These are phyloP conservation scores for Liquidambar formosana DNA, from an alignment of 164 flowering plant species.

Conservation along the genomic window DNA sequence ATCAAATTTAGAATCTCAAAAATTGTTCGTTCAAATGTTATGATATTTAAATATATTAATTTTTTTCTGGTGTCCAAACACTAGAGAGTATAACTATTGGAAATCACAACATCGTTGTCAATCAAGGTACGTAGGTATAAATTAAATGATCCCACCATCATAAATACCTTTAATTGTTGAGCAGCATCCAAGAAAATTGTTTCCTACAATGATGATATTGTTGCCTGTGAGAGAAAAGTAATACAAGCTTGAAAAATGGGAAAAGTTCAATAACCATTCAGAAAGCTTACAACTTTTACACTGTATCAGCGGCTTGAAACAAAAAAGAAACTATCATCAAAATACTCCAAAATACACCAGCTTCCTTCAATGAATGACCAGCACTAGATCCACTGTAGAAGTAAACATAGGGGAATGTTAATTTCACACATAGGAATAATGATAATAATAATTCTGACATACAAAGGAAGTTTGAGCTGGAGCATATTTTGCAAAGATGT, in stretches of 20 bases:
- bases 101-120: neutral
- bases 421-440: too few species aligned
- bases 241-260: neutral
- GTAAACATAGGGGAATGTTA: slow-evolving; percentile 5
- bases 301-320: slow-evolving; percentile 94
- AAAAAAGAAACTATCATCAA: slow-evolving; percentile 85
- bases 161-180: slow-evolving; percentile 59
- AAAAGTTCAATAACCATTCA: neutral
- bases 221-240: slow-evolving; percentile 12
- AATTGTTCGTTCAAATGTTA: too few species aligned
- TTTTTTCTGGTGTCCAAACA: too few species aligned
- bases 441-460: too few species aligned
- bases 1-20: too few species aligned
- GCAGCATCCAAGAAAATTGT: slow-evolving; percentile 68
- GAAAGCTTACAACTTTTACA: slow-evolving; percentile 66
- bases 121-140: neutral
- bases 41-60: too few species aligned
- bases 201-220: slow-evolving; percentile 58
- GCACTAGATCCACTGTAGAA: slow-evolving; percentile 83
- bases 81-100: too few species aligned
- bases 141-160: neutral
- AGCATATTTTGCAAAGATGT: too few species aligned
- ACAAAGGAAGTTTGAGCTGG: too few species aligned
- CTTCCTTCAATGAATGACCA: slow-evolving; percentile 72
- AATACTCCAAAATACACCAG: slow-evolving; percentile 87